These are phyloP conservation scores for Lactarius sp. DNA, from an alignment of 768 basidiomycete species.

Conservation along the genomic window DNA sequence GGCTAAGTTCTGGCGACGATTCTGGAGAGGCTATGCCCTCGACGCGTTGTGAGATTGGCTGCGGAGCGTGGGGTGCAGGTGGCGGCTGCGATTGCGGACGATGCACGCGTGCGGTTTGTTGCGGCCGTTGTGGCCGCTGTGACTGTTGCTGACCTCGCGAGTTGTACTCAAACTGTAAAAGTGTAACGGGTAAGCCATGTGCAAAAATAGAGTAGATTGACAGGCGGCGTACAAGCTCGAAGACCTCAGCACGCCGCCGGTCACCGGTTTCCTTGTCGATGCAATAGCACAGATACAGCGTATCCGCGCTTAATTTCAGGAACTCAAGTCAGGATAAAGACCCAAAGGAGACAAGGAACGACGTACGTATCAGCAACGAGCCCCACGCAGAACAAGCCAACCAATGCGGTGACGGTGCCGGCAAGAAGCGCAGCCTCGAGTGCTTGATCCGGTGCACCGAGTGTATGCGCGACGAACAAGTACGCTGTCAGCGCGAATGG, in stretches of 20 bases:
- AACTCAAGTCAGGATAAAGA: background rate
- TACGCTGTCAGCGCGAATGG: constrained; percentile 81
- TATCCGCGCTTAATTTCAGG: constrained; percentile 46
- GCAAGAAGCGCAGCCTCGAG: constrained; percentile 71
- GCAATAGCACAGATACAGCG: constrained; percentile 62
- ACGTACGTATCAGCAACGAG: constrained; percentile 71
- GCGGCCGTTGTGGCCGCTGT: constrained; percentile 10
- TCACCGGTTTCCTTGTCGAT: constrained; percentile 55
- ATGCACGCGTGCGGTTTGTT: constrained; percentile 4
- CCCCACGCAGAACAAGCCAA: constrained; percentile 79
- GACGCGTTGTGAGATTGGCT: constrained; percentile 25
- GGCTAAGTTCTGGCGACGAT: constrained; percentile 23
- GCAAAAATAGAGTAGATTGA: background rate
- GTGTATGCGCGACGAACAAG: constrained; percentile 81
- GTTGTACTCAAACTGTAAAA: constrained; percentile 23
- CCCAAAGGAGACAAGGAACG: background rate
- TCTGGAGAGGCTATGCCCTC: constrained; percentile 23
- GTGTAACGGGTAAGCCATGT: background rate
- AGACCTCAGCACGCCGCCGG: constrained; percentile 48
- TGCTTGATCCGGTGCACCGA: constrained; percentile 64
- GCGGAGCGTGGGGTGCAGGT: constrained; percentile 16
- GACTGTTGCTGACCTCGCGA: constrained; percentile 10
- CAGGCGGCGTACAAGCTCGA: constrained; percentile 45
- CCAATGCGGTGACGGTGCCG: constrained; percentile 74
- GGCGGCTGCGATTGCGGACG: constrained; percentile 10